Evolutionary conservation across 176 grass and related monocot genomes (phyloP).

Genomic region (Raddia guianensis): DNA sequence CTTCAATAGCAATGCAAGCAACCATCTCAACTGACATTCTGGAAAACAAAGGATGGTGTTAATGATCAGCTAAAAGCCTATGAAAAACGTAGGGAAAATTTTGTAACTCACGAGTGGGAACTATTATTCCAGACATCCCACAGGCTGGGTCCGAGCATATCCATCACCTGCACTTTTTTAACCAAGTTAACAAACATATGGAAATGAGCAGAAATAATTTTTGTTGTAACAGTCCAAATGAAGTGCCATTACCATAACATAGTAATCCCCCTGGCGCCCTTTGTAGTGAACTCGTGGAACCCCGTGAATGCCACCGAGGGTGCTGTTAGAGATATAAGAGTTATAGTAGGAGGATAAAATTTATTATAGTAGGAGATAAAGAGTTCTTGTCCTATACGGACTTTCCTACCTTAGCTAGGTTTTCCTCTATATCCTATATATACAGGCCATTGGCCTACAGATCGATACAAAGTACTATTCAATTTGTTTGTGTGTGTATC

Average conservation of each 20-base stretch:
- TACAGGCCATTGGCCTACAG: no score
- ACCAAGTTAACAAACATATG: constrained; percentile 41
- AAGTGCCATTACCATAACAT: constrained; percentile 76
- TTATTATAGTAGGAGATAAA: no score
- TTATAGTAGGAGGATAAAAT: no score
- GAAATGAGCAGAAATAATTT: constrained; percentile 30
- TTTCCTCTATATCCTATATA: no score
- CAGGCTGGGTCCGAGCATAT: constrained; percentile 95
- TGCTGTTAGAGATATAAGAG: constrained; percentile 32
- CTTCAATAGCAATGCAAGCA: constrained; percentile 96
- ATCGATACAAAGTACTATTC: no score
- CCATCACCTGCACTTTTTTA: constrained; percentile 83
- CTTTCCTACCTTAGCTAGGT: no score
- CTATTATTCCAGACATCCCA: constrained; percentile 98
- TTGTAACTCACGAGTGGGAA: constrained; percentile 74
- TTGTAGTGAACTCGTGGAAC: constrained; percentile 95
- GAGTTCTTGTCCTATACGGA: no score
- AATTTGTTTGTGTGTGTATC: no score
- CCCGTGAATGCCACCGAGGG: constrained; percentile 78
- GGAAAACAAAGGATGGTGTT: constrained; percentile 27
- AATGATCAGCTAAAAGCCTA: constrained; percentile 37
- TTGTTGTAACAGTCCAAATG: neutral
- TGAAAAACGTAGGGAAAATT: constrained; percentile 21
- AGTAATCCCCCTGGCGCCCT: constrained; percentile 95
- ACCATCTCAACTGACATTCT: constrained; percentile 99